phyloP scores from a whole-genome alignment of 495 filamentous ascomycete genomes.

The Trichoderma reesei region DNA sequence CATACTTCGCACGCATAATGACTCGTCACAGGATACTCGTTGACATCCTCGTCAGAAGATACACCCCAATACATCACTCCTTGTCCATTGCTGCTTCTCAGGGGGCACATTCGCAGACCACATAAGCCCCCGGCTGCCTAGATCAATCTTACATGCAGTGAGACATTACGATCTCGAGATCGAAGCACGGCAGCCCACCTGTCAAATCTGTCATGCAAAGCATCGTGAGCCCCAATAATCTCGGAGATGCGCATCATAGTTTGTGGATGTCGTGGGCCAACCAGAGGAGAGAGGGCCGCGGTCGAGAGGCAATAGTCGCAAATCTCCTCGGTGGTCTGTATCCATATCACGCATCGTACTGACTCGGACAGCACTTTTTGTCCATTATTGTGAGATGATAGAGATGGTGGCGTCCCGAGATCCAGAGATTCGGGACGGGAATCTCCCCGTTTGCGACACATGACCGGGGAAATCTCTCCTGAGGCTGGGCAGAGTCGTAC shows the following conservation, averaged over 20 bases:
- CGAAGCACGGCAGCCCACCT: neutral
- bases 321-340: too few species aligned
- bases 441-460: neutral
- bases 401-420: neutral
- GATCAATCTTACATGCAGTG: constrained; percentile 3
- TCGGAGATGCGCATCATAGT: neutral
- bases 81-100: too few species aligned
- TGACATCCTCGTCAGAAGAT: too few species aligned
- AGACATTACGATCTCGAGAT: neutral
- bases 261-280: too few species aligned
- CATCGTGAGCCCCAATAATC: neutral
- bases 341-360: neutral
- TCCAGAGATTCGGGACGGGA: neutral
- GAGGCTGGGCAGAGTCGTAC: neutral
- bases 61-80: too few species aligned
- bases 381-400: neutral
- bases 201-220: constrained; percentile 4
- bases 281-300: too few species aligned
- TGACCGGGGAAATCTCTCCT: neutral
- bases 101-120: too few species aligned
- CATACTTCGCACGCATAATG: too few species aligned
- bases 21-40: too few species aligned
- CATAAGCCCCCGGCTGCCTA: neutral
- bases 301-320: neutral
- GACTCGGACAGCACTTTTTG: neutral